A percentile compares a stretch with the other conserved stretches of the same genome.
Conservation (phyloP, 2,329 filamentous ascomycete genomes). For the Pyricularia sp. region DNA sequence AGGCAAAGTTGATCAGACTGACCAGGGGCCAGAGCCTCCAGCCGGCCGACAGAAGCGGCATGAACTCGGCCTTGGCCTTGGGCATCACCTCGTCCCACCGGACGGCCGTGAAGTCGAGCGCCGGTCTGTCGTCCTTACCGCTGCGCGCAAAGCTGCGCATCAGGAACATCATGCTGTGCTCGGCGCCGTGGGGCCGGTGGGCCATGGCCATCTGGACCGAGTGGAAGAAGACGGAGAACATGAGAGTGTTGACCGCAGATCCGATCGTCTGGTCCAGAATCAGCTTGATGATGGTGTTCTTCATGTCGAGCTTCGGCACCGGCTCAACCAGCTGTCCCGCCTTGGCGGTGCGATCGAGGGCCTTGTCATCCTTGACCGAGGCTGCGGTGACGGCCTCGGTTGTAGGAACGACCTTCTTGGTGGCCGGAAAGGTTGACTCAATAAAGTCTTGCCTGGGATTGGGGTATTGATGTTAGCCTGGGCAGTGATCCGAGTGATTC, state of each 20-base stretch:
- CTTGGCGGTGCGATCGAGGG: slow-evolving; percentile 20
- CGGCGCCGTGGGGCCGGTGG: slow-evolving; percentile 20
- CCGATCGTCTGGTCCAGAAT: slow-evolving; percentile 56
- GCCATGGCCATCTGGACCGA: slow-evolving; percentile 39
- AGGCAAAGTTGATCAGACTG: slow-evolving; percentile 52
- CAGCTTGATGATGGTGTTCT: slow-evolving; percentile 56
- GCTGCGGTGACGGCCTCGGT: slow-evolving; percentile 25
- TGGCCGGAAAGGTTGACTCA: slow-evolving; percentile 60
- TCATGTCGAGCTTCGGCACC: slow-evolving; percentile 34
- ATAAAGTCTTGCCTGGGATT: slow-evolving; percentile 55
- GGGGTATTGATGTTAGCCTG: neutral
- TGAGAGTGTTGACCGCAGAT: slow-evolving; percentile 49
- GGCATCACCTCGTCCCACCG: slow-evolving; percentile 30
- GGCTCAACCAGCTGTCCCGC: slow-evolving; percentile 29
- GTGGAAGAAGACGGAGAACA: slow-evolving; percentile 46
- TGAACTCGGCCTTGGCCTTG: slow-evolving; percentile 41
- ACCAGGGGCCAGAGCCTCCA: slow-evolving; percentile 59
- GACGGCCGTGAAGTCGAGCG: slow-evolving; percentile 31
- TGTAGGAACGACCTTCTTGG: slow-evolving; percentile 26
- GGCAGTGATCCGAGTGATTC: neutral
- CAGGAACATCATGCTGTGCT: slow-evolving; percentile 20
- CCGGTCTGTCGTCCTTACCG: slow-evolving; percentile 13
- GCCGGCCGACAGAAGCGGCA: slow-evolving; percentile 52
- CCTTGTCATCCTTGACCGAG: slow-evolving; percentile 27
- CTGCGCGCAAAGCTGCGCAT: slow-evolving; percentile 10